These are phyloP conservation scores for Pichia paraexigua DNA, from an alignment of 805 yeast species.

Conservation along the genomic window DNA sequence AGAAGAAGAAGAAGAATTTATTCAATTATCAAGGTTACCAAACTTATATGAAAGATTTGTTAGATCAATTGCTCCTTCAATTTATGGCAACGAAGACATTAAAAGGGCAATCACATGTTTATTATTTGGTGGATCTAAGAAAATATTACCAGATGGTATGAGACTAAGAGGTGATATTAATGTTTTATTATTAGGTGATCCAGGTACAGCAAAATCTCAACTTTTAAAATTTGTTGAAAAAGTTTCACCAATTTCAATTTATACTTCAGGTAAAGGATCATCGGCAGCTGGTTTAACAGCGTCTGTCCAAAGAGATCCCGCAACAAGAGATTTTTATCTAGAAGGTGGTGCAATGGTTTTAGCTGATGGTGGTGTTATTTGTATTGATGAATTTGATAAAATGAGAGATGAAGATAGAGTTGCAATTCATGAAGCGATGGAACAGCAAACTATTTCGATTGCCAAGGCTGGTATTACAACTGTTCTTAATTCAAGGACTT, in stretches of 20 bases:
- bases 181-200: conserved; percentile 90
- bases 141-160: conserved; percentile 91
- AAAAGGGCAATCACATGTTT: conserved; percentile 90
- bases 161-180: conserved; percentile 95
- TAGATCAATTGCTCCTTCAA: conserved; percentile 90
- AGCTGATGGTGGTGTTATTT: conserved; percentile 98
- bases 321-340: conserved; percentile 82
- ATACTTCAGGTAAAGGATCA: conserved; percentile 98
- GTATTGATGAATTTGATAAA: conserved; percentile 98
- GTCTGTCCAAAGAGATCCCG: conserved; percentile 86
- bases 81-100: conserved; percentile 88
- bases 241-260: conserved; percentile 88
- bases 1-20: conserved; percentile 89
- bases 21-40: conserved; percentile 73
- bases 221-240: conserved; percentile 91
- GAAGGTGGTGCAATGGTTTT: conserved; percentile 99
- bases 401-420: conserved; percentile 99
- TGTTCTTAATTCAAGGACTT: conserved; percentile 88
- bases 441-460: conserved; percentile 96
- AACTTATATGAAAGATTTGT: conserved; percentile 81
- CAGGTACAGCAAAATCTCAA: conserved; percentile 98
- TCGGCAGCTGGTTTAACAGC: conserved; percentile 99
- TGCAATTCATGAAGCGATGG: conserved; percentile 99
- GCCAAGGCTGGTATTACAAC: conserved; percentile 99
- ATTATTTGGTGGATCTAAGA: conserved; percentile 90